Conservation (phyloP, 208 protist genomes). For the Trypanosoma congolense region DNA sequence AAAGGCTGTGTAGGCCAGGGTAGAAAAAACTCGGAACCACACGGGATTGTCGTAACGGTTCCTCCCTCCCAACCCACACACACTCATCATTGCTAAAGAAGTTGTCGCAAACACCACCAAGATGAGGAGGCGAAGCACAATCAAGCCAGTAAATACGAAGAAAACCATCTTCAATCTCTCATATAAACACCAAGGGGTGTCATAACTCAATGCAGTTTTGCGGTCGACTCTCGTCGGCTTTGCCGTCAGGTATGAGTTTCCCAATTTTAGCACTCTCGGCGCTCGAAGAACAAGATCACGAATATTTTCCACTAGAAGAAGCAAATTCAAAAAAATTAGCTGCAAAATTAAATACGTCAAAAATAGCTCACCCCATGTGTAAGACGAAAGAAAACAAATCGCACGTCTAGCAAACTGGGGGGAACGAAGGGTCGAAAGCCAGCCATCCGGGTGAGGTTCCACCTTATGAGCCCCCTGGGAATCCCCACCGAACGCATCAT, state of each 20-base stretch:
- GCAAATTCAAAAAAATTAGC: conserved; percentile 21
- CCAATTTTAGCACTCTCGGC: conserved; percentile 43
- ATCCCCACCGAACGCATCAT: too few species aligned
- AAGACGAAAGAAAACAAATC: conserved; percentile 12
- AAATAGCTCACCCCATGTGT: conserved; percentile 20
- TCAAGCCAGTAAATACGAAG: conserved; percentile 60
- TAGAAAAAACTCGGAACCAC: conserved; percentile 48
- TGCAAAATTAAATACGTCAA: conserved; percentile 16
- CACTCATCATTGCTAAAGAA: conserved; percentile 34
- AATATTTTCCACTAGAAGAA: conserved; percentile 44
- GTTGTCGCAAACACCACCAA: conserved; percentile 31
- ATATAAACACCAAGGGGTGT: conserved; percentile 69
- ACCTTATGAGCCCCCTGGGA: too few species aligned
- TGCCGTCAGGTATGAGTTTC: conserved; percentile 56
- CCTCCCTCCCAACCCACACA: conserved; percentile 20
- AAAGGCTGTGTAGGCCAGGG: conserved; percentile 25
- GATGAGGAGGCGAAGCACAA: conserved; percentile 44
- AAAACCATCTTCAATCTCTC: conserved; percentile 62
- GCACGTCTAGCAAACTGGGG: too few species aligned
- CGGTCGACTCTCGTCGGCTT: conserved; percentile 46
- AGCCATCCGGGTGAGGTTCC: too few species aligned
- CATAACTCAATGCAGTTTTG: conserved; percentile 60
- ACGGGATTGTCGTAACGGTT: conserved; percentile 35
- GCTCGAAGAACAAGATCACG: conserved; percentile 26
- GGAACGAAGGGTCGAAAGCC: too few species aligned